Percentiles rank a stretch among this genome's conserved stretches.
phyloP scores from a whole-genome alignment of 345 rosid species.

The Eucalyptus leucophloia region DNA sequence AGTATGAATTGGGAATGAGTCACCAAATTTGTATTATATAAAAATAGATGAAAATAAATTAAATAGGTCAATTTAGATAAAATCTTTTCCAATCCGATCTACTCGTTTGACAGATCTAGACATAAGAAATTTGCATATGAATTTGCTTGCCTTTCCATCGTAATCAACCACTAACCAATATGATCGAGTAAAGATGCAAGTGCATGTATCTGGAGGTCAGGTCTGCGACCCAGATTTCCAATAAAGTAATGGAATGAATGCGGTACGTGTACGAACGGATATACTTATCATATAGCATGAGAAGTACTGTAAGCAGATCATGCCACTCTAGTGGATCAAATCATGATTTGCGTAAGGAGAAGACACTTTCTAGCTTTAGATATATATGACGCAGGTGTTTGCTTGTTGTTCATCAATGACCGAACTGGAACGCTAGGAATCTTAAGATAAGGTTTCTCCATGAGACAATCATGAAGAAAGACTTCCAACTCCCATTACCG shows the following conservation, averaged over 20 bases:
- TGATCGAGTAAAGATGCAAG: not conserved
- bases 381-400: not conserved
- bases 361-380: not conserved
- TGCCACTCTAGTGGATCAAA: not conserved
- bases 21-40: too few species aligned
- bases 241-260: not conserved
- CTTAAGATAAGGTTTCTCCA: not conserved
- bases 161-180: not conserved
- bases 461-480: not conserved
- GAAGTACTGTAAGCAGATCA: not conserved
- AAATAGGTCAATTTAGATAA: too few species aligned
- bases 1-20: fast-evolving
- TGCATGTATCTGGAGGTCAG: not conserved
- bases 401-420: not conserved
- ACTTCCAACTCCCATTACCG: not conserved
- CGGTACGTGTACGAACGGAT: not conserved
- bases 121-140: not conserved
- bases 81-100: too few species aligned
- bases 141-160: not conserved
- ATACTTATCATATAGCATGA: not conserved
- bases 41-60: too few species aligned
- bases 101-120: fast-evolving
- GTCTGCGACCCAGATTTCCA: not conserved
- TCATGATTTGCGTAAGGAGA: not conserved
- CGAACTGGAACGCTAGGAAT: not conserved